Percentiles rank a stretch among this genome's conserved stretches.
phyloP scores from a whole-genome alignment of 2,329 filamentous ascomycete species.

The Colletotrichum spinosum region DNA sequence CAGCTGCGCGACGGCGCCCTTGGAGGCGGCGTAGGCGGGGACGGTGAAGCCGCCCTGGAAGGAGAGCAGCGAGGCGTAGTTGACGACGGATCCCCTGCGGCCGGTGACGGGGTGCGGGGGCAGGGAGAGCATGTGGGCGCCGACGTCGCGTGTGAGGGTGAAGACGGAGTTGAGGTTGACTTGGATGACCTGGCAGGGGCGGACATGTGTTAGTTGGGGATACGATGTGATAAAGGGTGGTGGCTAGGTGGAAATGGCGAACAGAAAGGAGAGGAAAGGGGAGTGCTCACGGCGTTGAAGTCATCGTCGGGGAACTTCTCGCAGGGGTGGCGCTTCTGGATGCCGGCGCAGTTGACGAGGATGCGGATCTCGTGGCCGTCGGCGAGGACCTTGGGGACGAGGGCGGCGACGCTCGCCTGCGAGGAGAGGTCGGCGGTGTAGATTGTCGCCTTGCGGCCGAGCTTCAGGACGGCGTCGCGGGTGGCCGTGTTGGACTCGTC shows the following conservation, averaged over 20 bases:
- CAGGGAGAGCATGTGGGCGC: conserved; percentile 79
- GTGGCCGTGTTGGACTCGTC: conserved; percentile 61
- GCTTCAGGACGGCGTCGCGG: conserved; percentile 69
- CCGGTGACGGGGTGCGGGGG: conserved; percentile 58
- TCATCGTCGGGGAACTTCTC: conserved; percentile 81
- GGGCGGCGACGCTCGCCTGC: conserved; percentile 66
- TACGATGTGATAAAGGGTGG: too few relatives aligned
- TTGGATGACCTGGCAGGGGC: conserved; percentile 72
- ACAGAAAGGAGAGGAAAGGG: too few relatives aligned
- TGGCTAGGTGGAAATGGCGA: too few relatives aligned
- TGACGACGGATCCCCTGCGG: conserved; percentile 80
- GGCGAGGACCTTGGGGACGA: conserved; percentile 71
- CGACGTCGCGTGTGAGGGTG: conserved; percentile 80
- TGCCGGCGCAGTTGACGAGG: conserved; percentile 87
- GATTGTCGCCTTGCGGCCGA: conserved; percentile 75
- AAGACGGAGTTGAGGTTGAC: conserved; percentile 90
- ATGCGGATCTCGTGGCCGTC: conserved; percentile 77
- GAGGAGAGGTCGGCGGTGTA: conserved; percentile 78
- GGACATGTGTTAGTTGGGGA: too few relatives aligned
- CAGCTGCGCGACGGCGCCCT: conserved; percentile 86
- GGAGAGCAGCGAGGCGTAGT: conserved; percentile 82
- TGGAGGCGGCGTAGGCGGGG: conserved; percentile 87
- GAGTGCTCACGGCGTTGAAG: conserved; percentile 71
- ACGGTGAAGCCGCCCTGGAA: conserved; percentile 92
- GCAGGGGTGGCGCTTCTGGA: conserved; percentile 82